These are phyloP conservation scores for Paramarasmius palmivorus DNA, from an alignment of 1,284 basidiomycete species.

Conservation along the genomic window DNA sequence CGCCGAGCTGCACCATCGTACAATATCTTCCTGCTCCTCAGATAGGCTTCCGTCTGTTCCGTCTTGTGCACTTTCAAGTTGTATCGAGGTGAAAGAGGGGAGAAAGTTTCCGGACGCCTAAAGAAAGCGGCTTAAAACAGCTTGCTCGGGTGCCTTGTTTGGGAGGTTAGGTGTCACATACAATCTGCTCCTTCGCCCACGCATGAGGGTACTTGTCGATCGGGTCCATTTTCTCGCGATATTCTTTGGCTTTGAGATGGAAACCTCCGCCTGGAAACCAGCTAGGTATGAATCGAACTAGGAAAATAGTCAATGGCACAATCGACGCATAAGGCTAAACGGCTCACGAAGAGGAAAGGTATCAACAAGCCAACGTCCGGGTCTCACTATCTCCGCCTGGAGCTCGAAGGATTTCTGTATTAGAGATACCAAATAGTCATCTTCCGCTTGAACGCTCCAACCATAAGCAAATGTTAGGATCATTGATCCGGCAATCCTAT, in stretches of 20 bases:
- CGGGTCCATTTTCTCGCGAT: neutral
- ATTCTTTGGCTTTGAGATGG: neutral
- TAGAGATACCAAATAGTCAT: neutral
- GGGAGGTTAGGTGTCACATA: too few species aligned
- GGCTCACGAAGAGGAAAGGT: too few species aligned
- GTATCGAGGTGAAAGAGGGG: neutral
- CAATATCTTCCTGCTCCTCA: neutral
- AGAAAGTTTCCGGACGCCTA: neutral
- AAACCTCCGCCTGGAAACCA: neutral
- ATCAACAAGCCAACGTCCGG: neutral
- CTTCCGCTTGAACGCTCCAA: neutral
- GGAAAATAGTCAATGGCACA: too few species aligned
- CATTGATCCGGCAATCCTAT: neutral
- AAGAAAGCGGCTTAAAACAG: neutral
- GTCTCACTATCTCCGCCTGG: neutral
- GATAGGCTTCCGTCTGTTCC: neutral
- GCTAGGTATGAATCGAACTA: neutral
- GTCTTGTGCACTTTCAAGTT: neutral
- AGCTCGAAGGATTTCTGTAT: neutral
- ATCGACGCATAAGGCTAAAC: too few species aligned
- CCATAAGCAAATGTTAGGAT: neutral
- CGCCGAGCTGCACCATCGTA: neutral
- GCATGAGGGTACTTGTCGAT: slow-evolving; percentile 1
- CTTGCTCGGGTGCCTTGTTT: neutral
- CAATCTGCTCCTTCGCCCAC: neutral